Percentiles rank a stretch among this genome's conserved stretches.
These are phyloP conservation scores for Uronychia setigera DNA, from an alignment of 73 alveolate species.

Conservation along the genomic window DNA sequence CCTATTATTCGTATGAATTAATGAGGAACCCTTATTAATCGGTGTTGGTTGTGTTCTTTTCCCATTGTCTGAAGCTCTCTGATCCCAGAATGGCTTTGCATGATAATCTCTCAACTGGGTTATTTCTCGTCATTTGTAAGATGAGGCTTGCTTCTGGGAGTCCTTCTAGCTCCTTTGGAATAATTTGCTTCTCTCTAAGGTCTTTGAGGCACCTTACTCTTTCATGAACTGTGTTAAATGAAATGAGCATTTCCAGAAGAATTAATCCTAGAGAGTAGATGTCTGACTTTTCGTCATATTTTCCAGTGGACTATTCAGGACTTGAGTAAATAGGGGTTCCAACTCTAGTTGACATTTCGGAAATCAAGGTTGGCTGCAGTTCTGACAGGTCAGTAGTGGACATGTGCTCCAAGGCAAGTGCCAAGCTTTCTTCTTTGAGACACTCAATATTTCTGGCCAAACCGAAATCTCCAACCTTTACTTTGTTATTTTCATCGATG, in stretches of 20 bases:
- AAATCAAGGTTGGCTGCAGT: not conserved
- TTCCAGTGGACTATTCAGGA: slow-evolving; percentile 77
- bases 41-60: too few relatives aligned
- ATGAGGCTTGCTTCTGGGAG: not conserved
- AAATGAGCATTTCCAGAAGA: slow-evolving; percentile 77
- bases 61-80: not conserved
- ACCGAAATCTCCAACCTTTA: slow-evolving; percentile 97
- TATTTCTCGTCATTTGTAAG: not conserved
- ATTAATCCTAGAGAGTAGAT: slow-evolving; percentile 87
- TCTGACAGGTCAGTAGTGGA: not conserved
- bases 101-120: not conserved
- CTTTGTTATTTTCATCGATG: slow-evolving; percentile 77
- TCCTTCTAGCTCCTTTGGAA: slow-evolving; percentile 26
- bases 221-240: slow-evolving; percentile 55
- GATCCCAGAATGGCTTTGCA: not conserved
- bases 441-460: slow-evolving; percentile 71
- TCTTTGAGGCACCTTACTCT: slow-evolving; percentile 12
- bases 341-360: slow-evolving; percentile 34
- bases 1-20: too few relatives aligned
- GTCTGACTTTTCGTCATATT: slow-evolving; percentile 83
- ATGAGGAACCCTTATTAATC: too few relatives aligned
- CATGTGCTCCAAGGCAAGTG: not conserved
- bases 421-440: slow-evolving; percentile 34
- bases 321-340: slow-evolving; percentile 88
- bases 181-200: slow-evolving; percentile 21